These are phyloP conservation scores for Boechera stricta DNA, from an alignment of 345 rosid species.

Conservation along the genomic window DNA sequence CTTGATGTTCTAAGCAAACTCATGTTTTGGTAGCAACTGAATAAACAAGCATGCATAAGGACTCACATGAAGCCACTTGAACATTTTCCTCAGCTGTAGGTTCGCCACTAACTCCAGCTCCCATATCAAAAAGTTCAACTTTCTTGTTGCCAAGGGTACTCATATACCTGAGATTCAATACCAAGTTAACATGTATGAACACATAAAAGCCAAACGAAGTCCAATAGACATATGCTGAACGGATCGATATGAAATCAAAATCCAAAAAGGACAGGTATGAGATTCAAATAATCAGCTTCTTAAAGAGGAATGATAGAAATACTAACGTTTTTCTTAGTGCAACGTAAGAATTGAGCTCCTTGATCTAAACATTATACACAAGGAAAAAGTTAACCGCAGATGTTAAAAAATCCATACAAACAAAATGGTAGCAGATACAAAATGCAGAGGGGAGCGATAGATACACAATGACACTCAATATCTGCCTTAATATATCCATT, in stretches of 20 bases:
- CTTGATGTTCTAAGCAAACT: conserved; percentile 5
- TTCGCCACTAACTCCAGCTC: conserved; percentile 85
- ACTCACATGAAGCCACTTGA: conserved; percentile 86
- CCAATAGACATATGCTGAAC: background rate
- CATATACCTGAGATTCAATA: conserved; percentile 63
- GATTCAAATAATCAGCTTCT: conserved; percentile 10
- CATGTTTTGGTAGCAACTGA: conserved; percentile 9
- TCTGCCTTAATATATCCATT: background rate
- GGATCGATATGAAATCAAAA: background rate
- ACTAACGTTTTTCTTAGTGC: conserved; percentile 94
- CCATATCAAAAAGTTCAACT: conserved; percentile 89
- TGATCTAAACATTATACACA: conserved; percentile 63
- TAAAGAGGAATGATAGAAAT: background rate
- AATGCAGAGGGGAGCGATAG: background rate
- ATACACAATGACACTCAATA: conserved; percentile 6
- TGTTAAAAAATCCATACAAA: background rate
- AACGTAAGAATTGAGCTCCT: conserved; percentile 93
- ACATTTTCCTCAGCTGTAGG: conserved; percentile 87
- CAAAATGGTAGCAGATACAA: conserved; percentile 16
- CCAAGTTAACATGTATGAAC: conserved; percentile 31
- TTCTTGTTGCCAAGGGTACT: conserved; percentile 89
- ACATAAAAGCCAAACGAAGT: conserved; percentile 13
- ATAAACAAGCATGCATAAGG: conserved; percentile 23
- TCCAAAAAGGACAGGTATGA: background rate
- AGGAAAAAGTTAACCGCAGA: conserved; percentile 11